phyloP scores from a whole-genome alignment of 129 eudicot species.

The Chrysanthemum seticuspe region DNA sequence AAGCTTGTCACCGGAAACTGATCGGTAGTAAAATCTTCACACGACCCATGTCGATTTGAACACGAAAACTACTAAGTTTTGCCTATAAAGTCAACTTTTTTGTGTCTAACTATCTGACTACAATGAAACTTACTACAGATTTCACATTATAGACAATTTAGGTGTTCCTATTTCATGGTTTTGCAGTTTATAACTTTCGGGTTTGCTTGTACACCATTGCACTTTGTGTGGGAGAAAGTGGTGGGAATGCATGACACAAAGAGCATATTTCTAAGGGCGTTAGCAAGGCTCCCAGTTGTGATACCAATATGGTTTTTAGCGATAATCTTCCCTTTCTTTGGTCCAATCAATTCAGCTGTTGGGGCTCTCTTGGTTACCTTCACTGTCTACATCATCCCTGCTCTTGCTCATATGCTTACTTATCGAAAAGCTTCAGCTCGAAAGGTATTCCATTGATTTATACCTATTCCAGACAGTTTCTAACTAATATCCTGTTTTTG shows the following conservation, averaged over 20 bases:
- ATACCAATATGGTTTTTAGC: slow-evolving; percentile 74
- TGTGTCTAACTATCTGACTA: neutral
- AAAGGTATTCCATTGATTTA: slow-evolving; percentile 39
- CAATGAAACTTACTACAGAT: neutral
- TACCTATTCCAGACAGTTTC: neutral
- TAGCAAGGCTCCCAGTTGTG: slow-evolving; percentile 67
- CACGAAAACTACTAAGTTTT: neutral
- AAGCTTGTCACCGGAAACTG: neutral
- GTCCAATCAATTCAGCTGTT: slow-evolving; percentile 77
- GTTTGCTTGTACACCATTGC: slow-evolving; percentile 73
- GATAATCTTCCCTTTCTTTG: slow-evolving; percentile 73
- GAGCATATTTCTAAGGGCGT: slow-evolving; percentile 68
- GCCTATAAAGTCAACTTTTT: neutral
- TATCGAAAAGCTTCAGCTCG: slow-evolving; percentile 63
- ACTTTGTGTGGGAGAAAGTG: slow-evolving; percentile 79
- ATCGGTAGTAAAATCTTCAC: neutral
- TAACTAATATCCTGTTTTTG: neutral
- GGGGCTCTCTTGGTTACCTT: slow-evolving; percentile 80
- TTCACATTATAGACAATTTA: slow-evolving; percentile 5
- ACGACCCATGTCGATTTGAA: neutral
- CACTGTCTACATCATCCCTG: slow-evolving; percentile 77
- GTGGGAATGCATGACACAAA: slow-evolving; percentile 71
- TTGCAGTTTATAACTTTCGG: slow-evolving; percentile 80
- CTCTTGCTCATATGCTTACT: slow-evolving; percentile 81
- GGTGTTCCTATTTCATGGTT: neutral